Evolutionary conservation across 2,329 filamentous ascomycete genomes (phyloP), one percentile per base, ranked within the genome.

Genomic region (Hypomyces perniciosus): DNA sequence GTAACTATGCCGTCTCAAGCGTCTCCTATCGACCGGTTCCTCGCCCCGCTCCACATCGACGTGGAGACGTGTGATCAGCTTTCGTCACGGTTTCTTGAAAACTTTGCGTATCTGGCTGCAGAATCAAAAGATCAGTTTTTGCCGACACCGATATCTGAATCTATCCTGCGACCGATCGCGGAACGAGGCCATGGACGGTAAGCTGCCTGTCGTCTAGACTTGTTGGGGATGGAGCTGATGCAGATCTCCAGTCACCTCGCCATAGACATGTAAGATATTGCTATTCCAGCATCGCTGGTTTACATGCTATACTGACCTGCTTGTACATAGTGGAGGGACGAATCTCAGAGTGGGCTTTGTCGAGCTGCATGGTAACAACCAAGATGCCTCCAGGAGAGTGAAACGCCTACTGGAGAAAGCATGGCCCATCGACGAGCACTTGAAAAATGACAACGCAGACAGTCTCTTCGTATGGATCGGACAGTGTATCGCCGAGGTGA

Each of bases 401-500:
- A 73, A 73, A 34, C 74, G 83, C 43, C 77, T 79, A 5, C 68
- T 88, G 50, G 87, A 90, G 64, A 84, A 77, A 56, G 80, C 80
- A 48, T 90, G 86, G 86, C 80, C 85, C 6, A 91, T 91, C 59
- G 79, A 78, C 44, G 81, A 90, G 39, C 80, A 85, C 49, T 68
- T 90, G 55, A 90, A 90, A 62, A 81, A 79, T 65, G 82, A 90
- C 58, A 84, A 90, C 56, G 81, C 85, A 1, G 83, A 89, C 51
- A 82, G 84, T 51, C 72, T 92, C 2, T 93, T 93, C 65, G 69
- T 77, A n/a, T 93, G 88, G 88, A 88, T 93, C 57, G 88, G 88
- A 28, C 74, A 79, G 59, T 87, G 85, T 61, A 88, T 93, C 58
- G 85, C 85, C 10, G 76, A 85, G 54, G 86, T 91, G 4, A 83